A percentile compares a stretch with the other conserved stretches of the same genome.
These are phyloP conservation scores for Calcarisporium arbuscula DNA, from an alignment of 2,329 filamentous ascomycete genomes.

Conservation along the genomic window DNA sequence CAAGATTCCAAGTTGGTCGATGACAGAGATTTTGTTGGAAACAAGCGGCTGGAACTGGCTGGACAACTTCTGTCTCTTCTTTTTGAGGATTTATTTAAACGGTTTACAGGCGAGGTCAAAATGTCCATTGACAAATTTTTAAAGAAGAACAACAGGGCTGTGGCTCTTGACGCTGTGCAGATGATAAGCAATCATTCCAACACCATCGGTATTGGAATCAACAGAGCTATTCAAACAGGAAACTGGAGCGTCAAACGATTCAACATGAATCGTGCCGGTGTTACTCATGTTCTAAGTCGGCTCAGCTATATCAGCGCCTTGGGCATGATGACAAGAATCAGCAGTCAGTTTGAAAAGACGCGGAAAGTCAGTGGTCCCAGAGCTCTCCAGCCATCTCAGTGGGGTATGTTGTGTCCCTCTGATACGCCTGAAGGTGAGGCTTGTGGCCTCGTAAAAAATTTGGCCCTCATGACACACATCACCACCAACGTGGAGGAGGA, in stretches of 20 bases:
- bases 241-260: constrained; percentile 99
- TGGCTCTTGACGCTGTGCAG: constrained; percentile 79
- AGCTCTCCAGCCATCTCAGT: constrained; percentile 94
- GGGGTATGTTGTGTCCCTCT: constrained; percentile 94
- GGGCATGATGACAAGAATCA: constrained; percentile 99
- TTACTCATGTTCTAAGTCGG: constrained; percentile 92
- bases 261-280: constrained; percentile 95
- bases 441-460: constrained; percentile 94
- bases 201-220: constrained; percentile 87
- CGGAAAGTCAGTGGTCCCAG: constrained; percentile 92
- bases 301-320: constrained; percentile 94
- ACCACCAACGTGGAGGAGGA: constrained; percentile 94
- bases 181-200: constrained; percentile 80
- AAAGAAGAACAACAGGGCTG: constrained; percentile 85
- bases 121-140: constrained; percentile 91
- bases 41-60: constrained; percentile 91
- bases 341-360: constrained; percentile 98
- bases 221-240: constrained; percentile 91
- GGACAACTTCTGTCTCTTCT: constrained; percentile 89
- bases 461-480: constrained; percentile 98
- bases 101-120: constrained; percentile 83
- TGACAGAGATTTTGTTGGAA: constrained; percentile 95
- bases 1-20: constrained; percentile 86
- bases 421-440: constrained; percentile 98
- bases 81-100: constrained; percentile 97